Evolutionary conservation across 192 early-diverging fungal genomes (phyloP), one percentile per base, ranked within the genome.

Genomic region (Phycomyces blakesleeanus): DNA sequence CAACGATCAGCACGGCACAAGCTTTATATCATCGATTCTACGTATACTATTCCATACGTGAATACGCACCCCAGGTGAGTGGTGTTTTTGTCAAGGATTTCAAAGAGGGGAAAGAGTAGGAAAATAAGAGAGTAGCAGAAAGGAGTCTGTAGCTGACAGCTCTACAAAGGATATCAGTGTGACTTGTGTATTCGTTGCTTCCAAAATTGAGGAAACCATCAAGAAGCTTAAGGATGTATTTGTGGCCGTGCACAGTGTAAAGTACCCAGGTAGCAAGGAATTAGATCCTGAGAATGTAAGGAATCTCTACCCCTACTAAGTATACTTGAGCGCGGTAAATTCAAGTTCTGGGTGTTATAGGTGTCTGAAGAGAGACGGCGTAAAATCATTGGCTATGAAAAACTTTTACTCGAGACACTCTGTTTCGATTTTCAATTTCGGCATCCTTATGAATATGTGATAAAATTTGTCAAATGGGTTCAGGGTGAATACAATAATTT

Each of bases 121-220:
- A 50, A 29, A 37, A 27, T 56, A 12, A 51, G 34, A 26, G 44
- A 20, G 50, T 37, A 9, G 42, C 10, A n/a, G 20, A 21, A 10
- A 55, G 18, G 47, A 11, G 26, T 20, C 34, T 34, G 10, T 24
- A 16, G 26, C 14, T 40, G 25, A 52, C 12, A 5, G 11, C 10
- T 22, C 53, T 61, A 64, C 50, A 47, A 42, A 83, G 77, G 81
- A 85, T 64, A 62, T 90, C 37, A 77, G 82, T 53, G 75, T 81
- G 0, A 83, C 90, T 4, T 90, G 87, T 60, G 62, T 93, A 21
- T 90, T 92, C 69, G 87, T 93, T 0, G 89, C 89, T 3, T 87
- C 85, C 47, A 95, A 95, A 61, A 87, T 93, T 59, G 91, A 95
- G 54, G 93, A 95, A 52, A 93, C 91, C 0, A 85, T 88, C 50